These are phyloP conservation scores for Geotrichum australiense DNA, from an alignment of 1,139 yeast genomes.

Conservation along the genomic window DNA sequence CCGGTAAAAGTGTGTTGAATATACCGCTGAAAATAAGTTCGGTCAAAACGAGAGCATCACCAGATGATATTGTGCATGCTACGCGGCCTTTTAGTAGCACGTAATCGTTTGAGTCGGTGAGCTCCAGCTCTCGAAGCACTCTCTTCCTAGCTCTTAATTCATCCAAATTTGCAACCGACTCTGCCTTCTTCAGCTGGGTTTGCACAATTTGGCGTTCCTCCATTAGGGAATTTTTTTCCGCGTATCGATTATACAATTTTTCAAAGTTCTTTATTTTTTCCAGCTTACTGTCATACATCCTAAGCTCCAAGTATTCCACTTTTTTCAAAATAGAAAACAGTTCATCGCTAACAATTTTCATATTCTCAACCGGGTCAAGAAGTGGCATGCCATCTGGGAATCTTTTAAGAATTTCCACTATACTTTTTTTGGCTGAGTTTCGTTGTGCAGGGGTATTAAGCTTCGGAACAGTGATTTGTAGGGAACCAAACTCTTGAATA, in stretches of 20 bases:
- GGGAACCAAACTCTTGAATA: conserved; percentile 65
- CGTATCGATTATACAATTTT: conserved; percentile 52
- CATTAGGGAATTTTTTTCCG: conserved; percentile 55
- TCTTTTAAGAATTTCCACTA: conserved; percentile 71
- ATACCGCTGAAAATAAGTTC: conserved; percentile 93
- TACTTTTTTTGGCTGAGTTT: conserved; percentile 65
- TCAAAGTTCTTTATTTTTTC: conserved; percentile 59
- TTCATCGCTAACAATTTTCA: conserved; percentile 78
- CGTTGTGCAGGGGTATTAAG: conserved; percentile 63
- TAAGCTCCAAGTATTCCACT: conserved; percentile 69
- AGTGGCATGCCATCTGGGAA: conserved; percentile 86
- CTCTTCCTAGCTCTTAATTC: conserved; percentile 89
- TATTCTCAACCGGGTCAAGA: conserved; percentile 82
- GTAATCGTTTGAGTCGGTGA: conserved; percentile 71
- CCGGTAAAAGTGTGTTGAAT: conserved; percentile 78
- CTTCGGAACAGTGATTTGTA: conserved; percentile 74
- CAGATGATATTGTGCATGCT: conserved; percentile 81
- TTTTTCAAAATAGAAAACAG: conserved; percentile 65
- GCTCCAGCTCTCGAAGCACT: conserved; percentile 78
- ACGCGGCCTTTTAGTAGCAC: conserved; percentile 60
- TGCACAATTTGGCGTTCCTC: conserved; percentile 36
- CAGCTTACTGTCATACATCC: conserved; percentile 53
- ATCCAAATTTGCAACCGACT: conserved; percentile 67
- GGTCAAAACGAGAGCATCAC: conserved; percentile 70
- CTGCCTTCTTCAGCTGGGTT: conserved; percentile 20